These are phyloP conservation scores for Ulota crispa DNA, from an alignment of 225 moss, liverwort and hornwort genomes.

Conservation along the genomic window DNA sequence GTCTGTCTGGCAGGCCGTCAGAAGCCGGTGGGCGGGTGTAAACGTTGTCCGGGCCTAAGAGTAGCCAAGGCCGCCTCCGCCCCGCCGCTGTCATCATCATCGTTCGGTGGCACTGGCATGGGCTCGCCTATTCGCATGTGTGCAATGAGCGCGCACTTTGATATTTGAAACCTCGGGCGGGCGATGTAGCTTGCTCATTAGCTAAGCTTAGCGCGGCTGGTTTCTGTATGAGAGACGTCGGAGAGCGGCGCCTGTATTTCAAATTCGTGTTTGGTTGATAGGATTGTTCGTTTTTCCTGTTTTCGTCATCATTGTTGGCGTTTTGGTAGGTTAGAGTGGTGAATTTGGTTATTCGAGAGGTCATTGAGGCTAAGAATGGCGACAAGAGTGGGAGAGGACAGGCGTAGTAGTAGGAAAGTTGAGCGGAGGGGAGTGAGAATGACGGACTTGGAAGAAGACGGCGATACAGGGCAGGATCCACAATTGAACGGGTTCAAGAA, in stretches of 20 bases:
- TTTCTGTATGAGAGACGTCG: background rate
- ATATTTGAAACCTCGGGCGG: slow-evolving; percentile 9
- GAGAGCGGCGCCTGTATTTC: background rate
- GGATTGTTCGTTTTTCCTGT: background rate
- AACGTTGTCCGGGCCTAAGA: background rate
- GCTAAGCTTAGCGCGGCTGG: background rate
- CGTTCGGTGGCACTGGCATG: slow-evolving; percentile 22
- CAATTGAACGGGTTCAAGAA: slow-evolving; percentile 40
- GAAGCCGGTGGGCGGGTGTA: background rate
- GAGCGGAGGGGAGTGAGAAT: slow-evolving; percentile 16
- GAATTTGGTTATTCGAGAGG: slow-evolving; percentile 11
- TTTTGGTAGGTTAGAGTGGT: background rate
- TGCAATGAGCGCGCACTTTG: slow-evolving; percentile 13
- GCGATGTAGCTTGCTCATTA: background rate
- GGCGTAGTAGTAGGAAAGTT: background rate
- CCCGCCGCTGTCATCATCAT: slow-evolving; percentile 7
- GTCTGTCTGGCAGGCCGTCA: slow-evolving; percentile 21
- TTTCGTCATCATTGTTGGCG: background rate
- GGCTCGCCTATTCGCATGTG: slow-evolving; percentile 1
- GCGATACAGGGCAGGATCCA: slow-evolving; percentile 10
- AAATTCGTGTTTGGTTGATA: background rate
- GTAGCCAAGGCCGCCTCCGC: background rate
- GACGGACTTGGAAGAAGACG: slow-evolving; percentile 45
- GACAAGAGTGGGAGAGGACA: background rate
- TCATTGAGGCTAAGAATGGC: background rate